These are phyloP conservation scores for Xylariales sp. DNA, from an alignment of 2,329 filamentous ascomycete genomes.

Conservation along the genomic window DNA sequence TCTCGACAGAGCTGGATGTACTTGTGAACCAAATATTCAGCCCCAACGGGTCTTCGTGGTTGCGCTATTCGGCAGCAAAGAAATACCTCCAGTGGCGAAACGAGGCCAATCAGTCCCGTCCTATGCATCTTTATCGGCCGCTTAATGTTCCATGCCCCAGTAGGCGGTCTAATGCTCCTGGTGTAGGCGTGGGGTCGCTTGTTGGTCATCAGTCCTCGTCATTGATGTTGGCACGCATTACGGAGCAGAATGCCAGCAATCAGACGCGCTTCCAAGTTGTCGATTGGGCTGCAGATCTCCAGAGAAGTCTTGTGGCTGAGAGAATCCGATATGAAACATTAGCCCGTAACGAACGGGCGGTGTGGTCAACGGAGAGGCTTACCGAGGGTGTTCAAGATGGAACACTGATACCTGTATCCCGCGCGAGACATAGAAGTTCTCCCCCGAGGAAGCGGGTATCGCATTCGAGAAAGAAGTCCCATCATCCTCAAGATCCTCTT, in stretches of 20 bases:
- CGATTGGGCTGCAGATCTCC: slow-evolving; percentile 78
- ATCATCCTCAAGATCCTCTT: slow-evolving; percentile 70
- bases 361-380: slow-evolving; percentile 65
- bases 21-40: slow-evolving; percentile 76
- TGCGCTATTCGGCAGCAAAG: slow-evolving; percentile 77
- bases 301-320: slow-evolving; percentile 71
- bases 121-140: slow-evolving; percentile 31
- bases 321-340: slow-evolving; percentile 63
- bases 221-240: slow-evolving; percentile 58
- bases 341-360: slow-evolving; percentile 56
- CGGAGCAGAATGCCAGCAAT: slow-evolving; percentile 33
- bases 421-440: slow-evolving; percentile 23
- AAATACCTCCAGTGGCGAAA: slow-evolving; percentile 74
- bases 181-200: slow-evolving; percentile 9
- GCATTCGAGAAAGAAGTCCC: slow-evolving; percentile 14
- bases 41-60: slow-evolving; percentile 70
- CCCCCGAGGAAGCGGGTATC: slow-evolving; percentile 14
- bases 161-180: slow-evolving; percentile 7
- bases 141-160: slow-evolving; percentile 15
- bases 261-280: slow-evolving; percentile 58
- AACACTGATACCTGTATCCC: slow-evolving; percentile 49
- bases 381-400: slow-evolving; percentile 66
- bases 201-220: slow-evolving; percentile 34
- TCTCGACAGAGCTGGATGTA: slow-evolving; percentile 65
- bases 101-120: slow-evolving; percentile 13